Base-by-base conservation (phyloP, 352 stramenopile species). In the Globisporangium cylindrosporum region DNA sequence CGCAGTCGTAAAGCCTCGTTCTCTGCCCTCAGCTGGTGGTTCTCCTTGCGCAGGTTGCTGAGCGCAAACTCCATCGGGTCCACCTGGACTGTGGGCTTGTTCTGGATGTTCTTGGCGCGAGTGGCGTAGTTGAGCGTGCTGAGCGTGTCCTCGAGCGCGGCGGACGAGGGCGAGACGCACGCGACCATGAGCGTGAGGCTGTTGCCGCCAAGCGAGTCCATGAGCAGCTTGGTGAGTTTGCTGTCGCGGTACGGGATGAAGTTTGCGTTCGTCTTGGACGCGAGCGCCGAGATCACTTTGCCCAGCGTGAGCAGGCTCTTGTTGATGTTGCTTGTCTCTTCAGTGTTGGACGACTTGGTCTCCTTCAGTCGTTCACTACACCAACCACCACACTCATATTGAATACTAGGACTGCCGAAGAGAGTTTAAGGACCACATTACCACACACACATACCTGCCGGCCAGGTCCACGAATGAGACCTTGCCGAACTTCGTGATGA, bases 251-350 rank as follows among this genome's bases (percentile, higher is more conserved):
- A 96, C 27, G 89, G 89, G 20, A 95, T 88, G 65, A 91, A 89
- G 38, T 67, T 75, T 15, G 72, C 66, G 57, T 74, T 69, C 3
- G 74, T 68, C 48, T 86, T 84, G 36, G 79, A 77, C 20, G 75
- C 80, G 51, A 96, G 73, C 5, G 85, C 86, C 5, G 86, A 92
- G 43, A 96, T 95, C 20, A 96, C 89, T 61, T 95, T 95, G 51
- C 89, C 86, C 0, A 96, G 73, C 20, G 87, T 93, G 12, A 94
- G 71, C 25, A 96, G 70, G 32, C 81, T 92, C 62, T 88, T 88
- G 71, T 96, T 96, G 75, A 96, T 95, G 63, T 85, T 93, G 64
- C 79, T 89, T 10, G 82, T 92, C 73, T 94, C 86, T 64, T 94
- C 82, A 0, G 80, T 69, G 63, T 91, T 91, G 3, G 73, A 77